Conservation (phyloP, 345 rosid species). For the Dipteronia dyeriana region DNA sequence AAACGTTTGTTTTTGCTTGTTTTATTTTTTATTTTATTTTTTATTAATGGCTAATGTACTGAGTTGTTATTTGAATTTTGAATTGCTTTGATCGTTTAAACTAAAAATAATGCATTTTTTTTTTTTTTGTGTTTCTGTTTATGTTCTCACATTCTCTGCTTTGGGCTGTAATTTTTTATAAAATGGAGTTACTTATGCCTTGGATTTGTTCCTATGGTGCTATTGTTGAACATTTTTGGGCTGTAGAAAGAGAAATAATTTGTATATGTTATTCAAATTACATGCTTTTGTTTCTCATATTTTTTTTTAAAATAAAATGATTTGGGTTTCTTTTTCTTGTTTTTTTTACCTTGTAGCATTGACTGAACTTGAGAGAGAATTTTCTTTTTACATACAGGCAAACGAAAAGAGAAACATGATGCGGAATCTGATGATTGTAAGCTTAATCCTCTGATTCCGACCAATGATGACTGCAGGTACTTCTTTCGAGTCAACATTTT, state of each 20-base stretch:
- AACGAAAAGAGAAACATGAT: conserved; percentile 74
- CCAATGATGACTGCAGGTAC: conserved; percentile 74
- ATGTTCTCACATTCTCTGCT: not conserved
- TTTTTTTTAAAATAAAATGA: no score
- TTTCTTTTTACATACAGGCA: conserved; percentile 45
- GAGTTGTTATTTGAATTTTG: not conserved
- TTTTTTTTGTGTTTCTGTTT: not conserved
- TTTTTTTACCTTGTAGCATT: not conserved
- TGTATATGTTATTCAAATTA: not conserved
- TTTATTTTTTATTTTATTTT: not conserved
- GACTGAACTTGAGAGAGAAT: not conserved
- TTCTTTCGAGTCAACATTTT: conserved; percentile 16
- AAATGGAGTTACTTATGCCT: not conserved
- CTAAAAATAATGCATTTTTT: not conserved
- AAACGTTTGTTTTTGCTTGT: no score
- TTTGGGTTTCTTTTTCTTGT: conserved; percentile 1
- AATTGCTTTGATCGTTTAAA: not conserved
- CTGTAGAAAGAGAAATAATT: not conserved
- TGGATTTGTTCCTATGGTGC: not conserved
- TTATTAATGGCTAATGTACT: not conserved
- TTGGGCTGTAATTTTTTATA: not conserved
- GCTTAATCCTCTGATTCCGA: conserved; percentile 58
- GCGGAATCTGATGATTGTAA: conserved; percentile 45
- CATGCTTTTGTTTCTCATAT: conserved; percentile 3
- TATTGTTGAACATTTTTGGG: not conserved